Conservation (phyloP, 345 rosid species). For the Dipteronia dyeriana region DNA sequence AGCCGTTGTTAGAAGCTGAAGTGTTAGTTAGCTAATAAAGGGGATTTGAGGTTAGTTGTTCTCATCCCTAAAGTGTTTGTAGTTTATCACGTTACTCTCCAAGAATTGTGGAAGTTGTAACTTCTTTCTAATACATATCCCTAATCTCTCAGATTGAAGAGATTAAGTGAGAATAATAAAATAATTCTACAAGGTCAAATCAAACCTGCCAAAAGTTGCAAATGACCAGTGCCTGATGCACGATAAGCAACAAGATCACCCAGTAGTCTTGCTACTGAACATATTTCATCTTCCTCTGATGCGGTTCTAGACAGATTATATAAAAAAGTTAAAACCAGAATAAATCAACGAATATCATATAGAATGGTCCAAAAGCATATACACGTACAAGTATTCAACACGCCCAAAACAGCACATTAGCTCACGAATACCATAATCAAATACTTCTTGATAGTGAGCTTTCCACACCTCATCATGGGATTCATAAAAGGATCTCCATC, state of each 20-base stretch:
- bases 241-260: slow-evolving; percentile 96
- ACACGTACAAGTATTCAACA: slow-evolving; percentile 66
- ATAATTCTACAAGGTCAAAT: slow-evolving; percentile 16
- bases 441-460: slow-evolving; percentile 89
- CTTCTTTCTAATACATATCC: too few species aligned
- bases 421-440: slow-evolving; percentile 96
- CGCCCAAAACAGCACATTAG: slow-evolving; percentile 93
- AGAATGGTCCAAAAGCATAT: slow-evolving; percentile 17
- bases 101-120: too few species aligned
- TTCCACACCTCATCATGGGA: slow-evolving; percentile 91
- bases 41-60: too few species aligned
- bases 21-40: too few species aligned
- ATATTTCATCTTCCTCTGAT: slow-evolving; percentile 83
- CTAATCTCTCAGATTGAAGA: too few species aligned
- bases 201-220: slow-evolving; percentile 87
- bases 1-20: too few species aligned
- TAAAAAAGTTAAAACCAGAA: slow-evolving; percentile 11
- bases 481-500: slow-evolving; percentile 85
- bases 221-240: slow-evolving; percentile 89
- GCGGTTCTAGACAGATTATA: slow-evolving; percentile 48
- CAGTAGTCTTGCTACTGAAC: slow-evolving; percentile 74
- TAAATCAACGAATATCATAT: background rate
- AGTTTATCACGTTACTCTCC: too few species aligned
- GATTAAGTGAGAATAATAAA: too few species aligned
- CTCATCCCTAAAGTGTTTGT: too few species aligned